Conservation (phyloP, 306 rosid species). For the Begonia peltatifolia region DNA sequence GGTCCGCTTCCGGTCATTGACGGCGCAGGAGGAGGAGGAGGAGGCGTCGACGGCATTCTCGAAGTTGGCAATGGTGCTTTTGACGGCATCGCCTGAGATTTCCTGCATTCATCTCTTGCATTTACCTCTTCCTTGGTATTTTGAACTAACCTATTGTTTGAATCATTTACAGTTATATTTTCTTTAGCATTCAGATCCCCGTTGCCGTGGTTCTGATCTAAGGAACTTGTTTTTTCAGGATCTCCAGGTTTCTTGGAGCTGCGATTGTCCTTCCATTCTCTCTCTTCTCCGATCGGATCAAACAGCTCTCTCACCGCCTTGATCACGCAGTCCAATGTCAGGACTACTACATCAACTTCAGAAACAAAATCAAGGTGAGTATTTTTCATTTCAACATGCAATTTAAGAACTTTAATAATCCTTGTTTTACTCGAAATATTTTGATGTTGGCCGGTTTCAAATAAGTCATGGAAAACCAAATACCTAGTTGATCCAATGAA, state of each 20-base stretch:
- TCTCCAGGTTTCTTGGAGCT: not conserved
- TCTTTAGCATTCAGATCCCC: not conserved
- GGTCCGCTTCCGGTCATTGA: not conserved
- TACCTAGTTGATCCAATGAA: not conserved
- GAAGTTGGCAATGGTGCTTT: not conserved
- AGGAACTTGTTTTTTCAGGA: not conserved
- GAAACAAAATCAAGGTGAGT: not conserved
- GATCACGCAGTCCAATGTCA: not conserved
- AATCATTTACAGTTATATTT: not conserved
- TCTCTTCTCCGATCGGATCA: not conserved
- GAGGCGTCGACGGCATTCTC: not conserved
- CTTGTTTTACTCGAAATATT: no score
- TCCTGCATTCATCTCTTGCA: no score
- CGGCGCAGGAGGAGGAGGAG: not conserved
- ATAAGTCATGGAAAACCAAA: no score
- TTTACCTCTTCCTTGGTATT: no score
- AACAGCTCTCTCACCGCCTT: not conserved
- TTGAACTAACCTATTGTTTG: no score
- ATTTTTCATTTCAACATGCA: not conserved
- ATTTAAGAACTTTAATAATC: not conserved
- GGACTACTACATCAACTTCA: not conserved
- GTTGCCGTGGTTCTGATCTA: not conserved
- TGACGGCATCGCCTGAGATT: not conserved
- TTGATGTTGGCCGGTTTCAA: no score
- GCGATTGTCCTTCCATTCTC: not conserved